phyloP scores from a whole-genome alignment of 805 yeast species.

The Candida ponderosae region DNA sequence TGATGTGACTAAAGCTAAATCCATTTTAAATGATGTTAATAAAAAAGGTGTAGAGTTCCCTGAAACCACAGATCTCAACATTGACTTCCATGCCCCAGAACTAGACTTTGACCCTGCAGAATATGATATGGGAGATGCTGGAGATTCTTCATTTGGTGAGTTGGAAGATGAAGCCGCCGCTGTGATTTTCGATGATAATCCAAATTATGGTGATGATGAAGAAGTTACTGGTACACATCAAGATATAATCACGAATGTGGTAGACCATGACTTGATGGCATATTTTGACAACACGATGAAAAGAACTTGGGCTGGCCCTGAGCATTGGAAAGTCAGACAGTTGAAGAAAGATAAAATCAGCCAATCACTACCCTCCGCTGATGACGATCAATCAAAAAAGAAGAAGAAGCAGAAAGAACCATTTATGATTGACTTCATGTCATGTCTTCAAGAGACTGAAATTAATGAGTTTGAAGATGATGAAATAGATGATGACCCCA shows the following conservation, averaged over 20 bases:
- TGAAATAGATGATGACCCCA: conserved; percentile 25
- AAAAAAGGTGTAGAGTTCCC: conserved; percentile 20
- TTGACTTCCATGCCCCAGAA: background rate
- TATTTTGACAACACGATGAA: conserved; percentile 71
- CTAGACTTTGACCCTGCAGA: too few species aligned
- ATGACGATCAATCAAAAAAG: conserved; percentile 7
- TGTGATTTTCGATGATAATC: conserved; percentile 14
- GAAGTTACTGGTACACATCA: conserved; percentile 14
- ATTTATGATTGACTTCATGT: conserved; percentile 35
- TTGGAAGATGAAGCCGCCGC: conserved; percentile 16
- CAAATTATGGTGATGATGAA: conserved; percentile 5
- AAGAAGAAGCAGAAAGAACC: conserved; percentile 27
- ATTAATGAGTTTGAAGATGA: conserved; percentile 14
- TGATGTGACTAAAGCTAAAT: conserved; percentile 46
- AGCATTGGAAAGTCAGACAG: conserved; percentile 80
- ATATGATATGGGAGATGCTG: conserved; percentile 10
- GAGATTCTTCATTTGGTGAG: conserved; percentile 13
- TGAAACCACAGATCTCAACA: conserved; percentile 4
- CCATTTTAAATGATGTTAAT: conserved; percentile 32
- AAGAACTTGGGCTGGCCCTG: conserved; percentile 83
- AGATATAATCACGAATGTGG: conserved; percentile 21
- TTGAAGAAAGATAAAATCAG: conserved; percentile 31
- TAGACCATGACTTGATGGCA: conserved; percentile 63
- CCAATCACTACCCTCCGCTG: conserved; percentile 1
- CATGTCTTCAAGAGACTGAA: background rate